Percentiles rank a stretch among this genome's conserved stretches.
Conservation (phyloP, 495 filamentous ascomycete genomes). For the Melanomma pulvis-pyrius region DNA sequence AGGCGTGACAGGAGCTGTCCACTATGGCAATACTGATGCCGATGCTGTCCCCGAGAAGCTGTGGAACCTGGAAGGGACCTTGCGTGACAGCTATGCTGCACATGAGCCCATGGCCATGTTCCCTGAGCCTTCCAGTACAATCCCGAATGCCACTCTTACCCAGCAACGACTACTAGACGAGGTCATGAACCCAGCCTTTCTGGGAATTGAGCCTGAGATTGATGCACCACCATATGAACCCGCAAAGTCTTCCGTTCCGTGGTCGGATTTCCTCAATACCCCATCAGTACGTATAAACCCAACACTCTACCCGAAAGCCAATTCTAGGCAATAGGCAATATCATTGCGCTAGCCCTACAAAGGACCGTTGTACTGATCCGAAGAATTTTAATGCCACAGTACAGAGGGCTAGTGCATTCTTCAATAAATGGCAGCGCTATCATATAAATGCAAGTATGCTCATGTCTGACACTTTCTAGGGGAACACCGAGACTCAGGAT, state of each 20-base stretch:
- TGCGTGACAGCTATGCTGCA: conserved; percentile 21
- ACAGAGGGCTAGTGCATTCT: no score
- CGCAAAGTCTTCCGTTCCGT: conserved; percentile 34
- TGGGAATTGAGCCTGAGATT: conserved; percentile 11
- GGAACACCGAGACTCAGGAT: not conserved
- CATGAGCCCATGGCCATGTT: conserved; percentile 35
- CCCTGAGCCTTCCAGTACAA: conserved; percentile 36
- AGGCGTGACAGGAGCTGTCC: no score
- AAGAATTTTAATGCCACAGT: no score
- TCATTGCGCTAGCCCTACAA: no score
- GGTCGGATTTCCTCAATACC: conserved; percentile 36
- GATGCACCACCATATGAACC: conserved; percentile 8
- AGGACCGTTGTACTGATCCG: no score
- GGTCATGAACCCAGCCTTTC: conserved; percentile 20
- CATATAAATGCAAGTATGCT: no score
- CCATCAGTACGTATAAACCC: conserved; percentile 26
- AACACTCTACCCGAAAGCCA: no score
- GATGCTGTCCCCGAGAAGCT: not conserved
- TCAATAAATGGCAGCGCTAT: no score
- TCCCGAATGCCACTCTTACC: conserved; percentile 34
- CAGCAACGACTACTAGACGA: conserved; percentile 38
- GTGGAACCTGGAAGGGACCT: conserved; percentile 23
- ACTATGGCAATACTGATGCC: no score
- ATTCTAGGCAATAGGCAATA: no score
- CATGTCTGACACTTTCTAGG: not conserved